Conservation (phyloP, 2,329 filamentous ascomycete species). For the Colletotrichum sp. region DNA sequence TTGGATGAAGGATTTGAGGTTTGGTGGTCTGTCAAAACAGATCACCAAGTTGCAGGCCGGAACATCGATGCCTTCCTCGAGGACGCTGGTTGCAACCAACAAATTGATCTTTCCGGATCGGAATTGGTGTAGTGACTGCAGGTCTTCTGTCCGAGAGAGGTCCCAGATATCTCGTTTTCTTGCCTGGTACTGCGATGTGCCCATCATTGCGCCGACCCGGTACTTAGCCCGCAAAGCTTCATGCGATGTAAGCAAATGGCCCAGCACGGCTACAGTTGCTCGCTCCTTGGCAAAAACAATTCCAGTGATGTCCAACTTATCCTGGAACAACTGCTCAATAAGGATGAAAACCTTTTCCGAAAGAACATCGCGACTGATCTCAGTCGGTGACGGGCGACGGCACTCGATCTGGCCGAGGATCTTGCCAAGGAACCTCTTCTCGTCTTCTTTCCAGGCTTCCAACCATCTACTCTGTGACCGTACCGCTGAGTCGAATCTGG, state of each 20-base stretch:
- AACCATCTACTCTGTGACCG: slow-evolving; percentile 29
- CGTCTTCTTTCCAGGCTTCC: slow-evolving; percentile 50
- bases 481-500: slow-evolving; percentile 30
- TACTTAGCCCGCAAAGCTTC: slow-evolving; percentile 52
- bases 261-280: slow-evolving; percentile 64
- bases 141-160: slow-evolving; percentile 34
- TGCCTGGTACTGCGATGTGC: slow-evolving; percentile 46
- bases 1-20: slow-evolving; percentile 64
- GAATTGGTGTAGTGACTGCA: slow-evolving; percentile 50
- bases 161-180: slow-evolving; percentile 47
- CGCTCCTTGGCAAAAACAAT: slow-evolving; percentile 74
- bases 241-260: slow-evolving; percentile 60
- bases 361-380: slow-evolving; percentile 34
- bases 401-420: slow-evolving; percentile 45
- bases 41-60: slow-evolving; percentile 67
- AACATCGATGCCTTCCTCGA: slow-evolving; percentile 73
- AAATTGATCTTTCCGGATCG: slow-evolving; percentile 59
- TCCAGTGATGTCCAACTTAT: slow-evolving; percentile 52
- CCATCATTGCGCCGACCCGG: slow-evolving; percentile 59
- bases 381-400: slow-evolving; percentile 20
- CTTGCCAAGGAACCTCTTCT: slow-evolving; percentile 60
- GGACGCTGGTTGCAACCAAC: slow-evolving; percentile 66
- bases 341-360: slow-evolving; percentile 65
- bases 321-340: slow-evolving; percentile 53
- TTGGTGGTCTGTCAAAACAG: slow-evolving; percentile 57